Base-by-base conservation (phyloP, 345 rosid genomes). In the Eucalyptus polyanthemos region DNA sequence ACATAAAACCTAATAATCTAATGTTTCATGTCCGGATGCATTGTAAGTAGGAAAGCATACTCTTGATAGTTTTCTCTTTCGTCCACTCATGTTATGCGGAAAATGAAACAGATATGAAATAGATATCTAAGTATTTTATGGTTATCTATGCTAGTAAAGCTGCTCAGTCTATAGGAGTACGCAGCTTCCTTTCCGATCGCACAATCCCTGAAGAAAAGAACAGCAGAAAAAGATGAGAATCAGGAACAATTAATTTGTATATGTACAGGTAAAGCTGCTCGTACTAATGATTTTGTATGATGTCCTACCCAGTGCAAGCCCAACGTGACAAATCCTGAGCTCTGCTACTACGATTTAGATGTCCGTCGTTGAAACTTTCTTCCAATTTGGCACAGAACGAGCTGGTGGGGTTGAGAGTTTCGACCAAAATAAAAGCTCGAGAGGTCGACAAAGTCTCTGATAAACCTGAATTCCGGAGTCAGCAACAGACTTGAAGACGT, bases 261-360 rank as follows among this genome's bases (percentile, higher is more conserved):
- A 11, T 19, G 83, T 11, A 24, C 83, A 37, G 12, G 83, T 6
- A 21, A 37, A 37, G 45, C 27, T 72, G 83, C 83, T 19, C 83
- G 0, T 37, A 0, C 42, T 69, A 16, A 69, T 69, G 42, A 69
- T 69, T 17, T 6, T 2, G 27, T 37, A 37, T 72, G 25, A 37
- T 21, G 83, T 72, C 83, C 83, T 13, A 19, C 27, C 45, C 83
- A 72, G 14, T 72, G 5, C 81, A 72, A 67, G 81, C 81, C 81
- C 45, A 72, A 0, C 11, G 81, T 19, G 22, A 37, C 81, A 72
- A 34, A 72, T 69, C 80, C 81, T 37, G 81, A 37, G 42, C 45
- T 10, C 81, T 37, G 27, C 81, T 11, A 1, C 45, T 19, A 9
- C 9, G 9, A 76, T 37, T 19, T 2, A 19, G 45, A 76, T 40